Evolutionary conservation across 1,139 yeast species (phyloP).

Genomic region (Saccharomycopsis crataegensis): DNA sequence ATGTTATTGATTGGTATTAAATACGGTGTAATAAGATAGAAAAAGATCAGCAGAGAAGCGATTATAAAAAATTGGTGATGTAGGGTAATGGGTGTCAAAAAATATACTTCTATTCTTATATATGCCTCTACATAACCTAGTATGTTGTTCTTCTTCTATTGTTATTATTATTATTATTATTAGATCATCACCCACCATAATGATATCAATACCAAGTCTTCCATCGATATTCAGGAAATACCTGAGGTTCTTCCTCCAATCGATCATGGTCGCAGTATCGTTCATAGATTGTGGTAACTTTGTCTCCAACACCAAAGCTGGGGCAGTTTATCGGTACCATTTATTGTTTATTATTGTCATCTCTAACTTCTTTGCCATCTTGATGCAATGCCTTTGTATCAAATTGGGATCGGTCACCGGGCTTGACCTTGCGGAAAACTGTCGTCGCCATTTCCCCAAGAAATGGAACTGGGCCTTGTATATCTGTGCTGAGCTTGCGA

Average conservation of each 20-base stretch:
- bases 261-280: conserved; percentile 50
- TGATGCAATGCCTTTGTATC: conserved; percentile 76
- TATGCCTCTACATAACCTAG: too few species aligned
- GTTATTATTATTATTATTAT: too few species aligned
- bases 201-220: too few species aligned
- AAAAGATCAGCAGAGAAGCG: too few species aligned
- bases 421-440: conserved; percentile 78
- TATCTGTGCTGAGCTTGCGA: conserved; percentile 76
- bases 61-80: too few species aligned
- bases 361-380: conserved; percentile 81
- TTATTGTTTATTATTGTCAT: conserved; percentile 72
- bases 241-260: conserved; percentile 15
- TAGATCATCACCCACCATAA: too few species aligned
- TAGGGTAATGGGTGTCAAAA: too few species aligned
- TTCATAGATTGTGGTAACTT: conserved; percentile 98
- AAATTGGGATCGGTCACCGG: conserved; percentile 90
- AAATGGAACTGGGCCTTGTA: conserved; percentile 58
- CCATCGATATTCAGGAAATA: neutral
- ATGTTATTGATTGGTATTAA: too few species aligned
- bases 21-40: too few species aligned
- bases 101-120: too few species aligned
- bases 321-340: conserved; percentile 79
- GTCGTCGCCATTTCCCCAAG: conserved; percentile 64
- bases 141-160: too few species aligned
- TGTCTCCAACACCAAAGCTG: conserved; percentile 91